Percentiles rank a stretch among this genome's conserved stretches.
phyloP scores from a whole-genome alignment of 169 alveolate species.

The Plasmodium cynomolgi region DNA sequence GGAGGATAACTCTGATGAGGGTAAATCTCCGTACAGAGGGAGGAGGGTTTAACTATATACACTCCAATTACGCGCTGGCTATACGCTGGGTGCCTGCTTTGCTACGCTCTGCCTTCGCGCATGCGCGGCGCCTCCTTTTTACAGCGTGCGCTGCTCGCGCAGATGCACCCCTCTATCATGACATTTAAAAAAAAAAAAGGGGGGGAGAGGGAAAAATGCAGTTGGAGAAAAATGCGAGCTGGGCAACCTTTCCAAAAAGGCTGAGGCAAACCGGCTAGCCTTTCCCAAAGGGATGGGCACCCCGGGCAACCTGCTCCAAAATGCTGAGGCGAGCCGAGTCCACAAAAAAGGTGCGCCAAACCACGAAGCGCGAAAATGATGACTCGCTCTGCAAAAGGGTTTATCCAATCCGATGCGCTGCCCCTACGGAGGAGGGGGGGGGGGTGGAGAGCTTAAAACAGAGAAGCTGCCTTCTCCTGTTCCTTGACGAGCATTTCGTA shows the following conservation, averaged over 20 bases:
- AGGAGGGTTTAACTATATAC: not conserved
- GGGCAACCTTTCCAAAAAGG: not conserved
- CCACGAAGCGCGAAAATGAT: not conserved
- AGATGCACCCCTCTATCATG: not conserved
- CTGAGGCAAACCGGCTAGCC: too few species aligned
- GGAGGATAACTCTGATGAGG: not conserved
- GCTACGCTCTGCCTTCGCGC: not conserved
- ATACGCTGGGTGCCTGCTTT: not conserved
- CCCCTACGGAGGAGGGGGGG: not conserved
- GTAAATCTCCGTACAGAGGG: not conserved
- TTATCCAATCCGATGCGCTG: not conserved
- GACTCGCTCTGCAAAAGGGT: not conserved
- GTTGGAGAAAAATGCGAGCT: not conserved
- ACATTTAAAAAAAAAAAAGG: not conserved
- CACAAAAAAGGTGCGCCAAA: not conserved
- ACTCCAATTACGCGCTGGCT: not conserved
- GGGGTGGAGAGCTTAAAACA: constrained; percentile 70
- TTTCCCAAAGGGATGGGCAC: too few species aligned
- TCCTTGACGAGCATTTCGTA: constrained; percentile 98
- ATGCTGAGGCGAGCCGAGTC: not conserved
- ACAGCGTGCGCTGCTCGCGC: not conserved
- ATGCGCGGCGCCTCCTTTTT: not conserved
- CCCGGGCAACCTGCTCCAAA: not conserved
- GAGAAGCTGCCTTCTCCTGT: constrained; percentile 92
- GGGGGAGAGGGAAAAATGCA: not conserved